Conservation (phyloP, 2,329 filamentous ascomycete genomes). For the Daldinia sp. region DNA sequence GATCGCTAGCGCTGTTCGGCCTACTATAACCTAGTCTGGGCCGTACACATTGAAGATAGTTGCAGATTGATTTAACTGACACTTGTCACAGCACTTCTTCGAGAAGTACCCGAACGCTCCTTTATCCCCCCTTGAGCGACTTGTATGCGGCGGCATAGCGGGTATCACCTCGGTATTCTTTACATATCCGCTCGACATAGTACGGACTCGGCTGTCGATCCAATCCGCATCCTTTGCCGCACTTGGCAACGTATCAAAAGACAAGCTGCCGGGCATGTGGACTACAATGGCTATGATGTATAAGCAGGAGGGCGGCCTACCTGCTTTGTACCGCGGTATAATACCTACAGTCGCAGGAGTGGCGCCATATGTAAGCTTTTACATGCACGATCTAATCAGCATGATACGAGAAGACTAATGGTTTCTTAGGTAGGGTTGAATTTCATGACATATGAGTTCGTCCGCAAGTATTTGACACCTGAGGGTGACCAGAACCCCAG, state of each 20-base stretch:
- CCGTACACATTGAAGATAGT: slow-evolving; percentile 9
- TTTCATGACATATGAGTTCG: slow-evolving; percentile 97
- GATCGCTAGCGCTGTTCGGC: background rate
- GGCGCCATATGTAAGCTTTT: slow-evolving; percentile 81
- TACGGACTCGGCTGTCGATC: slow-evolving; percentile 94
- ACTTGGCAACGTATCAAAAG: slow-evolving; percentile 70
- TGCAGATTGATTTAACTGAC: slow-evolving; percentile 28
- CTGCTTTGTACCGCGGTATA: slow-evolving; percentile 93
- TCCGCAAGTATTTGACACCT: slow-evolving; percentile 84
- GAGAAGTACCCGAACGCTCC: slow-evolving; percentile 80
- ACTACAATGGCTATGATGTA: slow-evolving; percentile 86
- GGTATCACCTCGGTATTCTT: slow-evolving; percentile 95
- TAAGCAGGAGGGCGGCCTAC: slow-evolving; percentile 85
- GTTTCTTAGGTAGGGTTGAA: slow-evolving; percentile 83
- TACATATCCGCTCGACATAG: slow-evolving; percentile 97
- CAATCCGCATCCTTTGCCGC: slow-evolving; percentile 95
- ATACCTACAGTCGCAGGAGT: slow-evolving; percentile 94
- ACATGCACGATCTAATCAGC: background rate
- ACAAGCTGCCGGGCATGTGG: slow-evolving; percentile 91
- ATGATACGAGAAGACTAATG: slow-evolving; percentile 38
- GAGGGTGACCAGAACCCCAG: slow-evolving; percentile 88
- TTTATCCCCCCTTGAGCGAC: slow-evolving; percentile 77
- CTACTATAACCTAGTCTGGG: background rate
- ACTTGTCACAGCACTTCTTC: slow-evolving; percentile 72
- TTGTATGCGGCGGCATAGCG: slow-evolving; percentile 90